These are phyloP conservation scores for Aulographum hederae DNA, from an alignment of 2,329 filamentous ascomycete species.

Conservation along the genomic window DNA sequence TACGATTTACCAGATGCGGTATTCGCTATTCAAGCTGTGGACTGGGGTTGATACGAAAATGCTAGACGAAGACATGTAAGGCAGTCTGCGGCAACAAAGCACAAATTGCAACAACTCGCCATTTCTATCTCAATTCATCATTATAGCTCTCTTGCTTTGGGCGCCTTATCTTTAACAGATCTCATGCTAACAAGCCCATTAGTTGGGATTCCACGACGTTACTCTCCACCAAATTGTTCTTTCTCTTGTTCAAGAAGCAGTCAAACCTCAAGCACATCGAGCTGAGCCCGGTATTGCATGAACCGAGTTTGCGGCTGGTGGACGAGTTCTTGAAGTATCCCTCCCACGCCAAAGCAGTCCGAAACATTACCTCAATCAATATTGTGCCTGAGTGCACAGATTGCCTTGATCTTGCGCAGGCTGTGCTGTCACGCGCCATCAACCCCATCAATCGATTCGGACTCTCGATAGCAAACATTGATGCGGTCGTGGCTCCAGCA, in stretches of 20 bases:
- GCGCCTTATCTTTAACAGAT: too few species aligned
- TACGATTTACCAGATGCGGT: too few species aligned
- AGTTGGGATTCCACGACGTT: neutral
- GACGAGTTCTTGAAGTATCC: neutral
- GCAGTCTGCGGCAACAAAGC: too few species aligned
- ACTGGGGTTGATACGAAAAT: too few species aligned
- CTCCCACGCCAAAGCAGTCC: neutral
- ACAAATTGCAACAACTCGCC: too few species aligned
- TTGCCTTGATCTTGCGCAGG: neutral
- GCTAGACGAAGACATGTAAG: too few species aligned
- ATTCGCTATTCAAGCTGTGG: too few species aligned
- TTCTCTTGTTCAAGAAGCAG: neutral
- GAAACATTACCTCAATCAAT: neutral
- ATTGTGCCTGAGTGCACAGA: neutral
- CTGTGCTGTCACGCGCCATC: neutral
- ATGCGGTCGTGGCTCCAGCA: neutral
- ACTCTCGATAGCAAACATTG: neutral
- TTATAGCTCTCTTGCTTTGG: too few species aligned
- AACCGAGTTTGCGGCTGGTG: neutral
- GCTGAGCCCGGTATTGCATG: neutral
- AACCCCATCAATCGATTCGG: neutral
- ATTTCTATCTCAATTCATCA: too few species aligned
- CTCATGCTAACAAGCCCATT: too few species aligned
- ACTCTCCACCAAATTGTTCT: neutral
- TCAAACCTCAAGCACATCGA: neutral